Percentiles rank a stretch among this genome's conserved stretches.
Evolutionary conservation across 768 basidiomycete species (phyloP).

Genomic region (Psilocybe azurescens): DNA sequence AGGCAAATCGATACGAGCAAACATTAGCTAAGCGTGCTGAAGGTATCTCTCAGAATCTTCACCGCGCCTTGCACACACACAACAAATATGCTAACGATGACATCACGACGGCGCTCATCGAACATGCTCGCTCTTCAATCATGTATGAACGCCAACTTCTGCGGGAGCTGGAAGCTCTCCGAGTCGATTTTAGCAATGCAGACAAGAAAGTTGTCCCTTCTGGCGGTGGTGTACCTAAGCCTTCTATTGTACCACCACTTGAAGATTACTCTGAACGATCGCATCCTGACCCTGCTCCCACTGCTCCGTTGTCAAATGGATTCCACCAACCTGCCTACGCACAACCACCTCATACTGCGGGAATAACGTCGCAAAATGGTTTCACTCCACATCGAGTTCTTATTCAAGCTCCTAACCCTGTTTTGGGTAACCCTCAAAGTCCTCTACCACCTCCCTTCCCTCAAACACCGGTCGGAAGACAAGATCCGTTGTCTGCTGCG

Average conservation of each 20-base stretch:
- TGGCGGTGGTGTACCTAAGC: slow-evolving; percentile 60
- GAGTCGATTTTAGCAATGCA: slow-evolving; percentile 74
- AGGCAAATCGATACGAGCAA: slow-evolving; percentile 94
- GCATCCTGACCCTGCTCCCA: slow-evolving; percentile 33
- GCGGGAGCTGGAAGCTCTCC: slow-evolving; percentile 85
- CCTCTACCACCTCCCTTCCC: slow-evolving; percentile 27
- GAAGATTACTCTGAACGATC: slow-evolving; percentile 59
- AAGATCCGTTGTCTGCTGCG: slow-evolving; percentile 33
- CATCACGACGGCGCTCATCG: slow-evolving; percentile 86
- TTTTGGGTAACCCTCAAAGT: slow-evolving; percentile 18
- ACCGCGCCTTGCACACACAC: slow-evolving; percentile 84
- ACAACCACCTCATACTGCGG: slow-evolving; percentile 43
- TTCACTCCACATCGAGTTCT: slow-evolving; percentile 33
- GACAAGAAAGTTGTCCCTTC: slow-evolving; percentile 60
- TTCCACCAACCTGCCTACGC: slow-evolving; percentile 33
- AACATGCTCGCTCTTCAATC: slow-evolving; percentile 90
- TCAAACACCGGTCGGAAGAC: slow-evolving; percentile 27
- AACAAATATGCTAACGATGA: slow-evolving; percentile 90
- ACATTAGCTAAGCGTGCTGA: slow-evolving; percentile 84
- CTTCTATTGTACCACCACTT: slow-evolving; percentile 62
- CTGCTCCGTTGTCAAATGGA: slow-evolving; percentile 38
- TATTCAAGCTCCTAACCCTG: slow-evolving; percentile 19
- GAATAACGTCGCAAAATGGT: slow-evolving; percentile 28
- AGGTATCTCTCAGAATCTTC: slow-evolving; percentile 93
- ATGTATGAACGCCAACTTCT: slow-evolving; percentile 91